Conservation (phyloP, 139 green algal genomes). For the Ettlia oleoabundans region DNA sequence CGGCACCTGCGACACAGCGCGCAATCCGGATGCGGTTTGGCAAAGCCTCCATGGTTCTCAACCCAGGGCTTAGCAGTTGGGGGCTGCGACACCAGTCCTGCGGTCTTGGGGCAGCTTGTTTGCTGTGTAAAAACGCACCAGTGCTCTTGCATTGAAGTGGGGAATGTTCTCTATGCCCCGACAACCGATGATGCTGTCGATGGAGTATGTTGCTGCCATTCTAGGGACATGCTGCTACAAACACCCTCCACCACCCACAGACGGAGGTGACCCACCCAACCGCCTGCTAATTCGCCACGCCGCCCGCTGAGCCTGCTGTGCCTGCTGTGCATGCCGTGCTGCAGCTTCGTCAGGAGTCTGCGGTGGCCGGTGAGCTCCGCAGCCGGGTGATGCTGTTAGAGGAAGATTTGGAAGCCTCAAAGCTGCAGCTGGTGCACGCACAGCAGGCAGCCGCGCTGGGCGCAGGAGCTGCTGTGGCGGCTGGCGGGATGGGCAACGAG, state of each 20-base stretch:
- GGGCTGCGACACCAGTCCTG: no score
- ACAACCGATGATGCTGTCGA: no score
- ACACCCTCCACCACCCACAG: no score
- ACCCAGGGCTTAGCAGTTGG: no score
- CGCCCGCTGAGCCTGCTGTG: not conserved
- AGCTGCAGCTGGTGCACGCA: conserved; percentile 24
- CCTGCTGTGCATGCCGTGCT: not conserved
- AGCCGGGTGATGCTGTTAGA: conserved; percentile 32
- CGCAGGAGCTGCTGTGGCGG: not conserved
- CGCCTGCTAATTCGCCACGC: not conserved
- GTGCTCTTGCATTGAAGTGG: no score
- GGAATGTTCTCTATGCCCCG: no score
- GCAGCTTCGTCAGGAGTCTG: conserved; percentile 23
- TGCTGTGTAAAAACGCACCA: no score
- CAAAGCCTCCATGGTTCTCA: no score
- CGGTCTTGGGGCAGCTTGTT: no score
- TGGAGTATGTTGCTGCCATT: no score
- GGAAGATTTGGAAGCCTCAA: conserved; percentile 35
- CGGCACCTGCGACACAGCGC: not conserved
- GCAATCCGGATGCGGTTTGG: no score
- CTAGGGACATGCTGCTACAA: no score
- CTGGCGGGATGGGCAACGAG: not conserved
- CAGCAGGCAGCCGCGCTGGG: conserved; percentile 29
- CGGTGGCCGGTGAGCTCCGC: conserved; percentile 17
- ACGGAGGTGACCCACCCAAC: not conserved